Evolutionary conservation across 2,329 filamentous ascomycete genomes (phyloP).

Genomic region (Alternaria sp.): DNA sequence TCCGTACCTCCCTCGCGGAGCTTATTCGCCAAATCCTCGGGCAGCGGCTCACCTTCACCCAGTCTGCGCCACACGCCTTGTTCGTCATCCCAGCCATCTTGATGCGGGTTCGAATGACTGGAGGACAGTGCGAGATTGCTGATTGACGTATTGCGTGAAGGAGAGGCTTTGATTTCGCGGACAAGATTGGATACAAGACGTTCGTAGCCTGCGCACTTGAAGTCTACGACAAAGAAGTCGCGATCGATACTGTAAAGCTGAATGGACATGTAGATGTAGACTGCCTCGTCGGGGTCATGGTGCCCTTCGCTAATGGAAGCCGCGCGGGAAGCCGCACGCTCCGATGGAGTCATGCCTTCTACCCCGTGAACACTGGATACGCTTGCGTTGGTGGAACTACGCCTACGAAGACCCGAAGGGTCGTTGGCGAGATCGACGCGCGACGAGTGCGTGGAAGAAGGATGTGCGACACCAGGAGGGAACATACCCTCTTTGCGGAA

Average conservation of each 20-base stretch:
- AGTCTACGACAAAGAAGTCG: slow-evolving; percentile 94
- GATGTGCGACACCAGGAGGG: slow-evolving; percentile 59
- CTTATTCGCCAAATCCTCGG: slow-evolving; percentile 41
- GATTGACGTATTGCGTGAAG: slow-evolving; percentile 22
- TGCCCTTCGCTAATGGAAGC: slow-evolving; percentile 33
- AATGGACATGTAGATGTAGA: slow-evolving; percentile 95
- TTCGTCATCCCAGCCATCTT: slow-evolving; percentile 48
- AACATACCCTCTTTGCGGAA: slow-evolving; percentile 84
- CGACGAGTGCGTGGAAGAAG: slow-evolving; percentile 60
- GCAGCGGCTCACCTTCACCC: slow-evolving; percentile 44
- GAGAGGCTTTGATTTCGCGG: slow-evolving; percentile 48
- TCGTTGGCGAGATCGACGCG: slow-evolving; percentile 57
- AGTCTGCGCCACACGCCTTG: slow-evolving; percentile 48
- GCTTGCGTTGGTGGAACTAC: slow-evolving; percentile 47
- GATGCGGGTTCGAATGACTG: slow-evolving; percentile 27
- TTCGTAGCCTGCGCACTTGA: slow-evolving; percentile 98
- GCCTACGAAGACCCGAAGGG: slow-evolving; percentile 34
- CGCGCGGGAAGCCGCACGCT: slow-evolving; percentile 25
- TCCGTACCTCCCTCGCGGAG: slow-evolving; percentile 46
- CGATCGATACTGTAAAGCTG: slow-evolving; percentile 74
- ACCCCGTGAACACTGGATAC: slow-evolving; percentile 41
- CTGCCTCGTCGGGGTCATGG: slow-evolving; percentile 67
- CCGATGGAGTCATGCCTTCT: slow-evolving; percentile 36
- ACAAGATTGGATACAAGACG: slow-evolving; percentile 68
- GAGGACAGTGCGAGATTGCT: slow-evolving; percentile 24